Base-by-base conservation (phyloP, 2,329 filamentous ascomycete species). In the Diaporthe sp. region DNA sequence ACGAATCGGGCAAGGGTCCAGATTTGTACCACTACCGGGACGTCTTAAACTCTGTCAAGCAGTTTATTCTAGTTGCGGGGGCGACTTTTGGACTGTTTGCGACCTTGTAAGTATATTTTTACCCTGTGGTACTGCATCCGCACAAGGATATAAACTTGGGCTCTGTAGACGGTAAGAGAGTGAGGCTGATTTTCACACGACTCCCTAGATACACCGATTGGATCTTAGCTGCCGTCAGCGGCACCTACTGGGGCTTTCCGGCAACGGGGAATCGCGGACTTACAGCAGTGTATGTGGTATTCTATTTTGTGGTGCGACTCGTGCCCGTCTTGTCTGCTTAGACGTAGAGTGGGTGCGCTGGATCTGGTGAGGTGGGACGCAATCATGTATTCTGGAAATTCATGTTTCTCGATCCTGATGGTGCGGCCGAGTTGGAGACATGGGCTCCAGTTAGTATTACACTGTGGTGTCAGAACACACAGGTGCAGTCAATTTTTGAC, bases 161-260 rank as follows among this genome's bases (percentile, higher is more conserved):
- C 13, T 4, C 3, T 28, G 25, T 33, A 17, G 45, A 22, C 12
- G 8, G 13, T 10, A 15, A 17, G 25, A 15, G 4, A 6, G 3
- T 17, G 7, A 22, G 7, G 25, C 19, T 55, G 22, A 57, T 4
- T n/a, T 5, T 4, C 35, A 42, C 4, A 3, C n/a, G 10, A 45
- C 5, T n/a, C n/a, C 8, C 13, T 15, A 70, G 67, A 8, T 55
- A 57, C 67, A 57, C 35, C 25, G 66, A 57, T n/a, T 57, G 35
- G 35, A 70, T 57, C 28, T 52, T 57, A 12, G 67, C 35, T 30
- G 67, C 52, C 19, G 8, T 57, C 38, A 55, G 67, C 30, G 50
- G 25, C 15, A 45, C 50, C n/a, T 55, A 45, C 67, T 70, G 35
- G 50, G 50, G 38, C 35, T 55, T 57, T 12, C 50, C 54, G 8